Conservation (phyloP, 2,329 filamentous ascomycete genomes). For the Tolypocladium endophyticum region DNA sequence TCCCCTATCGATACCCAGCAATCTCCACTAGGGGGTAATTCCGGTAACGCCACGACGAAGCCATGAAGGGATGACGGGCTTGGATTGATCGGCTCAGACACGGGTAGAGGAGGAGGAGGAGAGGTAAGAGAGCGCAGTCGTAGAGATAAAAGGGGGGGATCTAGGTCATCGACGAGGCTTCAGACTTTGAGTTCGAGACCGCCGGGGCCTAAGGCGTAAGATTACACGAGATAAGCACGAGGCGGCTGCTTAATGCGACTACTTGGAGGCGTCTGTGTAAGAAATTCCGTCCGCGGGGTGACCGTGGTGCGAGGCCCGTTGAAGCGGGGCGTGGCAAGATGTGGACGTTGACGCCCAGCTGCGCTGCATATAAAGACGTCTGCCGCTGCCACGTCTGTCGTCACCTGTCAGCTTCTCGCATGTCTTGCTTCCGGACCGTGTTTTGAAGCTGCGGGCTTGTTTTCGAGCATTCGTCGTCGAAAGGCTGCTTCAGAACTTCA, state of each 20-base stretch:
- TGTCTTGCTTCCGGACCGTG: too few relatives aligned
- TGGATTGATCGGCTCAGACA: background rate
- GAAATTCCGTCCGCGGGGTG: background rate
- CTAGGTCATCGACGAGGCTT: background rate
- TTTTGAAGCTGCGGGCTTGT: too few relatives aligned
- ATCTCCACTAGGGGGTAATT: background rate
- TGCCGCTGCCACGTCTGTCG: background rate
- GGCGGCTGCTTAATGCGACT: background rate
- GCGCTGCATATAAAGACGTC: background rate
- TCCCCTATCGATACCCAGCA: background rate
- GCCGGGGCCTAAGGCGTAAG: background rate
- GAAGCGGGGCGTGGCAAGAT: background rate
- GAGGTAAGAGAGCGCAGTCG: background rate
- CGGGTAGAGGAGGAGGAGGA: background rate
- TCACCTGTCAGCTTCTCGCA: too few relatives aligned
- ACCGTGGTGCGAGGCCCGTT: background rate
- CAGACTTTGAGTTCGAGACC: background rate
- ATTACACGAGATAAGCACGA: background rate
- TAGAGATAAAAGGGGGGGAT: background rate
- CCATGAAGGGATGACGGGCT: background rate
- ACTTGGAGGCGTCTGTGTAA: background rate
- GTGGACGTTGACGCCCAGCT: background rate
- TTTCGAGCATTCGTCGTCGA: background rate
- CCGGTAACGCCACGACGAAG: background rate
- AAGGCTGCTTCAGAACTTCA: background rate